phyloP scores from a whole-genome alignment of 2,329 filamentous ascomycete species.

The Trichoderma polysporum region DNA sequence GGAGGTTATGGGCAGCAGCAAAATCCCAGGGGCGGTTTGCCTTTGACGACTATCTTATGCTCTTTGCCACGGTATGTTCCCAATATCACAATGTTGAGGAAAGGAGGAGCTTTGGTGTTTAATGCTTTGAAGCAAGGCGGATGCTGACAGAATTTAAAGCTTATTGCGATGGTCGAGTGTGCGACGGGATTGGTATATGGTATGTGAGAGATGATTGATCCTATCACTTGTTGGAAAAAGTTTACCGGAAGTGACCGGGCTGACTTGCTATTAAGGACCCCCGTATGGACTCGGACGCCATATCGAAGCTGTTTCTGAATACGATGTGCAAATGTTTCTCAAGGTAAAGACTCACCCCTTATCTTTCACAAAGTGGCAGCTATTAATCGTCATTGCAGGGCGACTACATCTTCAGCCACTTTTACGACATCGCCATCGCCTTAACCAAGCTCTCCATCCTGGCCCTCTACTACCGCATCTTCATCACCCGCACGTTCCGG shows the following conservation, averaged over 20 bases:
- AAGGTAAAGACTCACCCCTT: not conserved
- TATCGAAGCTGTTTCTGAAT: constrained; percentile 9
- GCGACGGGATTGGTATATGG: constrained; percentile 15
- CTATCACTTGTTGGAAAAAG: not conserved
- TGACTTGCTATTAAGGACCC: constrained; percentile 2
- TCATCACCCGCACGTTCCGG: constrained; percentile 16
- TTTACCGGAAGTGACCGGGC: not conserved
- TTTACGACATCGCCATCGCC: constrained; percentile 23
- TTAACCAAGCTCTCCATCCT: constrained; percentile 23
- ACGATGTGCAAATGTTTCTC: constrained; percentile 12
- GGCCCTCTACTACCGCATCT: constrained; percentile 22
- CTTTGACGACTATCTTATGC: constrained; percentile 24
- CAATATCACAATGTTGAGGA: not conserved
- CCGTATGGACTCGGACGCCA: constrained; percentile 22
- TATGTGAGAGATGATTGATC: not conserved
- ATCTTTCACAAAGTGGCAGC: not conserved
- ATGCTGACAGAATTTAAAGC: not conserved
- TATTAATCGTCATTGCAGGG: not conserved
- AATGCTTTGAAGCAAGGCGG: not conserved
- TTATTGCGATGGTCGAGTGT: constrained; percentile 15
- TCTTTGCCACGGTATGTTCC: constrained; percentile 21
- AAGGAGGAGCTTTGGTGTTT: not conserved
- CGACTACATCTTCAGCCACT: constrained; percentile 24
- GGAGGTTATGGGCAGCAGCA: constrained; percentile 16
- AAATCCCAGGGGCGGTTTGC: not conserved